A percentile compares a stretch with the other conserved stretches of the same genome.
These are phyloP conservation scores for Litsea cubeba DNA, from an alignment of 164 flowering plant genomes.

Conservation along the genomic window DNA sequence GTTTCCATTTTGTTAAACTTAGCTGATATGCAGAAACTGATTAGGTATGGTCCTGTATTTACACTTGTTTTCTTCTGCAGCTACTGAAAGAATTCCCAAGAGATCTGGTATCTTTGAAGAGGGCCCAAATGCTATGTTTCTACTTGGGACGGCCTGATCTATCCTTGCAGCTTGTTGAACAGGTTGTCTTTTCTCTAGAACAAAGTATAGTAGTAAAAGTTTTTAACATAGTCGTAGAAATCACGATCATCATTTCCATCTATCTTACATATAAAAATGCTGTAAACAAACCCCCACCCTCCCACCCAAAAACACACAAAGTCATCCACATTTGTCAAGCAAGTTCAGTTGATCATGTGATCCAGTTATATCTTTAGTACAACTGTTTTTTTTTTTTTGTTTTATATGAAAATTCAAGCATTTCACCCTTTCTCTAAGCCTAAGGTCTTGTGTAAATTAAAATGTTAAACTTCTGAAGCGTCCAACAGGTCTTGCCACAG, in stretches of 20 bases:
- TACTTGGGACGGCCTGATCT: constrained; percentile 76
- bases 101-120: constrained; percentile 74
- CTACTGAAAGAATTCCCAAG: constrained; percentile 61
- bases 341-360: not conserved
- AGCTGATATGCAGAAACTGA: not conserved
- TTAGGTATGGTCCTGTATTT: not conserved
- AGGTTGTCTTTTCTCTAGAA: constrained; percentile 38
- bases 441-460: not conserved
- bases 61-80: constrained; percentile 33
- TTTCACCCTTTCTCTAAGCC: not conserved
- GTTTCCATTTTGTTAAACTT: too few species aligned
- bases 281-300: too few species aligned
- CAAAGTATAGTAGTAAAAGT: not conserved
- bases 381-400: not conserved
- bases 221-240: not conserved
- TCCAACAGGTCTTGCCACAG: constrained; percentile 53
- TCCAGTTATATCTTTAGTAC: not conserved
- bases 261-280: too few species aligned
- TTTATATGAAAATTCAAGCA: not conserved
- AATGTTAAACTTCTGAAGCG: not conserved
- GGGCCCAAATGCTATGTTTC: constrained; percentile 74
- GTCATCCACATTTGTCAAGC: too few species aligned
- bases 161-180: constrained; percentile 57
- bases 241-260: not conserved
- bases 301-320: too few species aligned